Evolutionary conservation across 345 rosid genomes (phyloP).

Genomic region (Eucalyptus shirleyi): DNA sequence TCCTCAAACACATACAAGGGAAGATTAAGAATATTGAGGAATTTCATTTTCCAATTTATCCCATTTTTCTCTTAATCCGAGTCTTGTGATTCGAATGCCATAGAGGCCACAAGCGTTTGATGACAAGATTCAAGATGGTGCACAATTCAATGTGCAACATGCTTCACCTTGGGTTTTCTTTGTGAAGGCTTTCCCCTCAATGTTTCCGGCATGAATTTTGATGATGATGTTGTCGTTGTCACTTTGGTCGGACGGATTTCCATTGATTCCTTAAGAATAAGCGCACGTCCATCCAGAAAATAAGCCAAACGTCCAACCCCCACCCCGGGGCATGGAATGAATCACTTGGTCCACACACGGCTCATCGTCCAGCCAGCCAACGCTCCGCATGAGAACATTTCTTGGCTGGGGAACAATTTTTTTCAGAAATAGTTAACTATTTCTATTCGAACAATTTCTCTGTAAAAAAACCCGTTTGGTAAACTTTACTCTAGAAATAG

Average conservation of each 20-base stretch:
- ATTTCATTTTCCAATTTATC: background rate
- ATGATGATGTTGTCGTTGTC: background rate
- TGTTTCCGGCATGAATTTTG: background rate
- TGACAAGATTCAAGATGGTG: background rate
- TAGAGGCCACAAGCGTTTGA: background rate
- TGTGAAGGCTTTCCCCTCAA: background rate
- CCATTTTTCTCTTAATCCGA: background rate
- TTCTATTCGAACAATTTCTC: no score
- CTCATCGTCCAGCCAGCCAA: background rate
- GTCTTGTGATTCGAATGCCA: background rate
- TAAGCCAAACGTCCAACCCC: background rate
- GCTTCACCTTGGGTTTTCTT: background rate
- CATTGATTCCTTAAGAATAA: background rate
- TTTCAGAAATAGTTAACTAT: no score
- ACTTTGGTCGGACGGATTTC: background rate
- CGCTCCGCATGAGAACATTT: no score
- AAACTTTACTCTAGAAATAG: no score
- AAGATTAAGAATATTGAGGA: background rate
- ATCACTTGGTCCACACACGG: background rate
- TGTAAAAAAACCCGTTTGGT: no score
- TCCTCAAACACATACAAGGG: rapidly evolving
- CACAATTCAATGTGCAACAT: background rate
- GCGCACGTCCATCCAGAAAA: background rate
- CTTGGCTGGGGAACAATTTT: no score
- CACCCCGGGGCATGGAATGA: background rate